Conservation (phyloP, 2,329 filamentous ascomycete genomes). For the Arthrobotrys sinensis region DNA sequence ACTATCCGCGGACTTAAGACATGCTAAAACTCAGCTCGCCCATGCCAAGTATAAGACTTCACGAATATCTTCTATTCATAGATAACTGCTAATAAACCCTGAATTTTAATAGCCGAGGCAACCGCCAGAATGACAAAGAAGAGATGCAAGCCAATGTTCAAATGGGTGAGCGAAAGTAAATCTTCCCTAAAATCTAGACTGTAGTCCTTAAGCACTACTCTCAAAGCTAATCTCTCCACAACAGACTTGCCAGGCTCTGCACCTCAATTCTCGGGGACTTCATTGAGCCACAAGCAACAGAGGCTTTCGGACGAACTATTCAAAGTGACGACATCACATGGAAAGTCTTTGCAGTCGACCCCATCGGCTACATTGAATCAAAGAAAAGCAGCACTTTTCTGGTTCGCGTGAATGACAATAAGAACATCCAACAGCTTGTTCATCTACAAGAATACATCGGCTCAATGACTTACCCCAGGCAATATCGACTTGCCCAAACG, state of each 20-base stretch:
- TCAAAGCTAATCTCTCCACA: background rate
- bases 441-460: slow-evolving; percentile 30
- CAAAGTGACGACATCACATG: background rate
- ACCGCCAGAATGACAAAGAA: background rate
- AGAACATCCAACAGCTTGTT: background rate
- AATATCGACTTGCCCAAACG: slow-evolving; percentile 10
- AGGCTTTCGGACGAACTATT: background rate
- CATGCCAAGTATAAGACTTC: background rate
- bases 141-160: background rate
- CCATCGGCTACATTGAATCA: background rate
- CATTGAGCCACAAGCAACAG: slow-evolving; percentile 2
- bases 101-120: slow-evolving; percentile 8
- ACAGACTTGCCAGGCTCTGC: background rate
- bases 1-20: background rate
- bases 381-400: background rate
- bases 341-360: slow-evolving; percentile 6
- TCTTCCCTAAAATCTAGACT: background rate
- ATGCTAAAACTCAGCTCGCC: background rate
- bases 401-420: background rate
- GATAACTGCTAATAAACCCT: background rate
- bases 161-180: background rate
- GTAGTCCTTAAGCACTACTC: background rate
- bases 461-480: slow-evolving; percentile 15
- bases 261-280: background rate
- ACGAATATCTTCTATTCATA: background rate